Conservation (phyloP, 495 filamentous ascomycete species). For the Clavariopsis aquatica region DNA sequence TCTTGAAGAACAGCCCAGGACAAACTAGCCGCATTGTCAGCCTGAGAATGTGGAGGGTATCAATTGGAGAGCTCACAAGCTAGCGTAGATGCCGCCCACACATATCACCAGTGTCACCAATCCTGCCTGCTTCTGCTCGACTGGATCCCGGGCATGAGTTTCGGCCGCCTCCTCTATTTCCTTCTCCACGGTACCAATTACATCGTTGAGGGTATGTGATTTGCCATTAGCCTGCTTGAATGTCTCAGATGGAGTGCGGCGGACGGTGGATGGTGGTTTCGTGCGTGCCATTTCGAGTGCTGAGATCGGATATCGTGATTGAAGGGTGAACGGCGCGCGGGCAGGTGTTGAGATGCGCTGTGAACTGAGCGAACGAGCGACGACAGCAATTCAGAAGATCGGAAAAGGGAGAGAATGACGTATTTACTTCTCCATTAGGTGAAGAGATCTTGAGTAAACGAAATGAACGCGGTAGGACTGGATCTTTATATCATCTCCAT, state of each 20-base stretch:
- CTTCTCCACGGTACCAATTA: conserved; percentile 14
- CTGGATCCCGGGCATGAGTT: conserved; percentile 17
- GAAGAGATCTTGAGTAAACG: neutral
- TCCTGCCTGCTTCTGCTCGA: conserved; percentile 51
- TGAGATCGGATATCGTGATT: neutral
- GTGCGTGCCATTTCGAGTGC: conserved; percentile 31
- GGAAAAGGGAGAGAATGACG: neutral
- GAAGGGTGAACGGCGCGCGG: neutral
- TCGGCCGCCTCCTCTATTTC: conserved; percentile 19
- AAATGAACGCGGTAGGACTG: neutral
- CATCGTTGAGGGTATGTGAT: conserved; percentile 6
- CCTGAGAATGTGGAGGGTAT: neutral
- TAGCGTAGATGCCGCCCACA: conserved; percentile 90
- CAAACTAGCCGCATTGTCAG: conserved; percentile 56
- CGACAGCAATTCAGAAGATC: neutral
- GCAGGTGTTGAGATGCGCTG: neutral
- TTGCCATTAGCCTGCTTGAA: conserved; percentile 34
- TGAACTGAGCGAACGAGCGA: neutral
- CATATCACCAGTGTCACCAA: conserved; percentile 77
- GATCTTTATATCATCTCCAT: neutral
- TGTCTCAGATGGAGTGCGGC: conserved; percentile 37
- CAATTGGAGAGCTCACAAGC: conserved; percentile 66
- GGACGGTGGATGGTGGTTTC: conserved; percentile 22
- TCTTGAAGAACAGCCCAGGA: conserved; percentile 97
- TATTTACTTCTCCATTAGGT: neutral